Base-by-base conservation (phyloP, 2,329 filamentous ascomycete genomes). In the Pyricularia grisea region DNA sequence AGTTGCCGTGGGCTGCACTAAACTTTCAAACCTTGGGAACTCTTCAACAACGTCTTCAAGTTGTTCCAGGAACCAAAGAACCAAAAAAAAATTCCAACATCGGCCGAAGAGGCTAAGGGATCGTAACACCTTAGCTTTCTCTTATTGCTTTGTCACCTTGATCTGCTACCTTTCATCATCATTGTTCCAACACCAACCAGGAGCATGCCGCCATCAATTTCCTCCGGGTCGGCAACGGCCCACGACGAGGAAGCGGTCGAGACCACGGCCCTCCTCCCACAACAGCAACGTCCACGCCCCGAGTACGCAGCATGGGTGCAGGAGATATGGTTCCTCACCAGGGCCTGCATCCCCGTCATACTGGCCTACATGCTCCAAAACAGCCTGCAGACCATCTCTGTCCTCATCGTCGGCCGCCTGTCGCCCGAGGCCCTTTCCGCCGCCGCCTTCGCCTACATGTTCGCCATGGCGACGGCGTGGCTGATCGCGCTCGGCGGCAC, bases 361-460 rank as follows among this genome's bases (percentile, higher is more conserved):
- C 76, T 97, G 55, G 92, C 92, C 70, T 97, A 97, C 78, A 90
- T 90, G 10, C 83, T 97, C 5, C 93, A 97, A 71, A 96, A 94
- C 77, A 93, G 90, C 5, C 81, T 97, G 0, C 93, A 97, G 76
- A 96, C 93, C 0, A 77, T 91, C 1, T 95, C 92, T 0, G 91
- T 97, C 4, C 81, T 97, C 65, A 89, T 97, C 55, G 92, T 92
- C 3, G 93, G 93, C 11, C 88, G 92, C 2, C 81, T 93, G 0
- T 94, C 91, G 0, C 90, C 93, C 0, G 90, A 95, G 77, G 88
- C 92, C 1, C 81, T 97, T 7, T 92, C 93, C 0, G 92, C 90
- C 0, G 90, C 92, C 0, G 92, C 93, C 0, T 97, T 97, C 75
- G 92, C 91, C 1, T 94, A 95, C 81, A 97, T 97, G 93, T 97